Base-by-base conservation (phyloP, 176 grass and related monocot species). In the bread wheat (Triticum aestivum) region DNA sequence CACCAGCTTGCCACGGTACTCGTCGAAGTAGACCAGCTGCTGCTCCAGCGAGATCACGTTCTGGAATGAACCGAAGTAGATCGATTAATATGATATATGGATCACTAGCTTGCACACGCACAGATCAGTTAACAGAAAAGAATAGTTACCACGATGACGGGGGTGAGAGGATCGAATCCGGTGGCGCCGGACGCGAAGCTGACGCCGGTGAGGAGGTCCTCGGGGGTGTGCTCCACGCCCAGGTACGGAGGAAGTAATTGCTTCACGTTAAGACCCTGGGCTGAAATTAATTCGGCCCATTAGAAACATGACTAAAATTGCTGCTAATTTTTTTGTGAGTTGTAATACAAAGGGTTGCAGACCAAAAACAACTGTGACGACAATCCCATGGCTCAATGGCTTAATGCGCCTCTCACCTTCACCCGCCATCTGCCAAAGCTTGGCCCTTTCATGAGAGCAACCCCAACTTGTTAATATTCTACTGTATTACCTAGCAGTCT, bases 131-230 rank as follows among this genome's bases (percentile, higher is more conserved):
- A 1, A 0, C 20, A 71, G 0, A 11, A 69, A 73, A 21, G 5
- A 2, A 38, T 30, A 30, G 0, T 71, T 84, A 95, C 93, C 82
- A 91, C 86, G 2, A 98, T 80, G 1, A 88, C 54, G 2, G 95
- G 79, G 5, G 96, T 95, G 13, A 95, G 89, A 14, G 93, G 93
- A 18, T 98, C 91, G 78, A 87, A 96, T 7, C 94, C 94, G 0
- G 91, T 96, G 23, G 88, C 94, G 2, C 94, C 94, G 0, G 94
- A 96, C 13, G 94, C 94, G 86, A 96, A 96, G 91, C 94, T 96
- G 7, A 96, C 94, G 69, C 91, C 91, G 23, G 94, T 96, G 11
- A 83, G 69, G 8, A 96, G 86, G 26, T 96, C 94, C 56, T 92
- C 66, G 4, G 89, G 82, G 24, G 79, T 86, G 41, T 86, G 85